These are phyloP conservation scores for Wickerhamomyces bisporus DNA, from an alignment of 805 yeast species.

Conservation along the genomic window DNA sequence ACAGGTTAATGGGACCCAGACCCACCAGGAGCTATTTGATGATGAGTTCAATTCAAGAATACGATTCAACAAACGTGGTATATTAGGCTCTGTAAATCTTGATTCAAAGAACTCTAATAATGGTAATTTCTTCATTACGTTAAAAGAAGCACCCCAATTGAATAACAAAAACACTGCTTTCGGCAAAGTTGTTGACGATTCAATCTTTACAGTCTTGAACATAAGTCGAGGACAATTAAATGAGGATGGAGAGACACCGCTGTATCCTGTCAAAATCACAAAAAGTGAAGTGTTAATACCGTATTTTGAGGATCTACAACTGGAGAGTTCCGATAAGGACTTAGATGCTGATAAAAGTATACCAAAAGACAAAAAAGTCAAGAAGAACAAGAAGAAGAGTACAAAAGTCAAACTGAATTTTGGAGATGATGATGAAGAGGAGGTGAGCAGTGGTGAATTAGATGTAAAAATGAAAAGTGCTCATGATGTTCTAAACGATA, in stretches of 20 bases:
- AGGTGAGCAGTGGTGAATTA: constrained; percentile 28
- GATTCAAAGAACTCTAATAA: constrained; percentile 27
- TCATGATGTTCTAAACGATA: constrained; percentile 32
- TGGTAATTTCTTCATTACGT: constrained; percentile 45
- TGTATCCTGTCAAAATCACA: constrained; percentile 45
- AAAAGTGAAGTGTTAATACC: constrained; percentile 38
- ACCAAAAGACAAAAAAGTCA: background rate
- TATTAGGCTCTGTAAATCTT: constrained; percentile 44
- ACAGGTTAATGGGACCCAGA: constrained; percentile 30
- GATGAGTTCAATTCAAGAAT: constrained; percentile 51
- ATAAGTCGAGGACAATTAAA: constrained; percentile 44
- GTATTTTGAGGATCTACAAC: constrained; percentile 44
- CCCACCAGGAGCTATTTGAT: constrained; percentile 16
- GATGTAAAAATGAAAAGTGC: constrained; percentile 37
- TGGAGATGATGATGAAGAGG: constrained; percentile 11
- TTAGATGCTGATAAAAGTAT: no score
- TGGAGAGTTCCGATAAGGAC: no score
- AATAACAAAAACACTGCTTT: constrained; percentile 41
- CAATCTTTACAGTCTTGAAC: constrained; percentile 46
- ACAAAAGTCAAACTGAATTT: constrained; percentile 32
- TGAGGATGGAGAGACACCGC: constrained; percentile 37
- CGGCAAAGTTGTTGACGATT: constrained; percentile 55
- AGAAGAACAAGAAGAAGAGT: constrained; percentile 23
- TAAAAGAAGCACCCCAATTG: constrained; percentile 39
- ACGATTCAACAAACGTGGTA: constrained; percentile 46